These are phyloP conservation scores for Pholiota adiposa DNA, from an alignment of 1,284 basidiomycete genomes.

Conservation along the genomic window DNA sequence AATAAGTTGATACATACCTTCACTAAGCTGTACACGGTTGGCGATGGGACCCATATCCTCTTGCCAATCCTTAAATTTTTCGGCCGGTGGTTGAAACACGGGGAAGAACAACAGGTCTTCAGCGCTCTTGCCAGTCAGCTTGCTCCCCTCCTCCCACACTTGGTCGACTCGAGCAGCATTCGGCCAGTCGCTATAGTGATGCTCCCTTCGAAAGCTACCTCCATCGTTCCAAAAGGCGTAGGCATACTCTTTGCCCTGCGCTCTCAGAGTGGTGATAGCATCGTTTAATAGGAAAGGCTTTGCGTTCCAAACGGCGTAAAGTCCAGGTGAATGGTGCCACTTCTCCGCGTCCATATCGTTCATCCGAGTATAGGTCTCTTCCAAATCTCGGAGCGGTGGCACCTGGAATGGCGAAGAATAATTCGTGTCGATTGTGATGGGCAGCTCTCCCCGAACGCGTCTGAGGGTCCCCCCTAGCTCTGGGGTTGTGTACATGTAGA, in stretches of 20 bases:
- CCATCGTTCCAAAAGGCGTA: conserved; percentile 61
- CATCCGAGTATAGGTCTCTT: conserved; percentile 43
- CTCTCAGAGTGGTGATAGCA: conserved; percentile 35
- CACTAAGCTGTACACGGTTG: conserved; percentile 42
- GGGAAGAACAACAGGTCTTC: conserved; percentile 53
- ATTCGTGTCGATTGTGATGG: conserved; percentile 51
- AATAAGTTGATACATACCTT: conserved; percentile 39
- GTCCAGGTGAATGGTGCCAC: conserved; percentile 43
- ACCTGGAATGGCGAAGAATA: conserved; percentile 50
- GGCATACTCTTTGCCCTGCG: conserved; percentile 37
- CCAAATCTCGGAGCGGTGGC: conserved; percentile 42
- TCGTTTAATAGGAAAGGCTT: conserved; percentile 55
- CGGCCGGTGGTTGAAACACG: conserved; percentile 35
- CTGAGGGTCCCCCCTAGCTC: conserved; percentile 40
- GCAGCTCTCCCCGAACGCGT: conserved; percentile 30
- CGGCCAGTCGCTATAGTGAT: conserved; percentile 50
- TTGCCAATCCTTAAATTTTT: conserved; percentile 39
- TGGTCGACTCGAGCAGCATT: conserved; percentile 41
- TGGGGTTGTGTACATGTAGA: conserved; percentile 56
- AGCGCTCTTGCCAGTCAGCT: conserved; percentile 26
- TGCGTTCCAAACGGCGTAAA: conserved; percentile 57
- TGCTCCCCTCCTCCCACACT: conserved; percentile 41
- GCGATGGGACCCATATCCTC: conserved; percentile 52
- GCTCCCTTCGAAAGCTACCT: conserved; percentile 47
- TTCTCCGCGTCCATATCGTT: conserved; percentile 48